These are phyloP conservation scores for Populus hybrid DNA, from an alignment of 441 rosid species.

Conservation along the genomic window DNA sequence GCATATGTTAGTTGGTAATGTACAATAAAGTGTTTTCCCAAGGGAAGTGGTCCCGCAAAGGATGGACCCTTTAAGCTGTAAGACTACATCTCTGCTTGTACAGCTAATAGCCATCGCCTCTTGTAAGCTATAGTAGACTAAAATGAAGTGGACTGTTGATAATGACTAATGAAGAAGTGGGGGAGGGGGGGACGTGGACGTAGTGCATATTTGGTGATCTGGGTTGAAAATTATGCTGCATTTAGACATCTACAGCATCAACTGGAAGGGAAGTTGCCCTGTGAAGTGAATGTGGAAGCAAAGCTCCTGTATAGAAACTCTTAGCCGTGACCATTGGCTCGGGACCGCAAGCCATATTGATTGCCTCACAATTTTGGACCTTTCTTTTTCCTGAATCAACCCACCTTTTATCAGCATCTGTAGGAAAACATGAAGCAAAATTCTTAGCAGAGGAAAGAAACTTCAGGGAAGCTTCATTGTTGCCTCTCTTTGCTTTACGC, in stretches of 20 bases:
- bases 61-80: background rate
- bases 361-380: conserved; percentile 18
- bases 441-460: conserved; percentile 17
- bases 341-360: conserved; percentile 20
- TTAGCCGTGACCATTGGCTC: conserved; percentile 30
- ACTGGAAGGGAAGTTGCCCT: conserved; percentile 84
- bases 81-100: conserved; percentile 9
- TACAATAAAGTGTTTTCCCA: background rate
- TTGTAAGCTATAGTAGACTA: background rate
- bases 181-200: too few relatives aligned
- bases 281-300: conserved; percentile 54
- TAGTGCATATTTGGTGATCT: background rate
- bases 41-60: background rate
- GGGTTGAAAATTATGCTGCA: conserved; percentile 1
- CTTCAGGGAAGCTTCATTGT: conserved; percentile 15
- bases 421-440: conserved; percentile 6
- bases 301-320: conserved; percentile 32
- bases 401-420: conserved; percentile 21
- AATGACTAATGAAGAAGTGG: background rate
- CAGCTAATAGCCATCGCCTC: conserved; percentile 10
- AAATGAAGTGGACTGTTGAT: background rate
- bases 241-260: conserved; percentile 66
- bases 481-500: conserved; percentile 15
- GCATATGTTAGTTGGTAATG: background rate
- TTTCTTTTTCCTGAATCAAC: conserved; percentile 12